A percentile compares a stretch with the other conserved stretches of the same genome.
phyloP scores from a whole-genome alignment of 192 early-diverging fungal genomes.

The Phlyctochytrium bullatum region DNA sequence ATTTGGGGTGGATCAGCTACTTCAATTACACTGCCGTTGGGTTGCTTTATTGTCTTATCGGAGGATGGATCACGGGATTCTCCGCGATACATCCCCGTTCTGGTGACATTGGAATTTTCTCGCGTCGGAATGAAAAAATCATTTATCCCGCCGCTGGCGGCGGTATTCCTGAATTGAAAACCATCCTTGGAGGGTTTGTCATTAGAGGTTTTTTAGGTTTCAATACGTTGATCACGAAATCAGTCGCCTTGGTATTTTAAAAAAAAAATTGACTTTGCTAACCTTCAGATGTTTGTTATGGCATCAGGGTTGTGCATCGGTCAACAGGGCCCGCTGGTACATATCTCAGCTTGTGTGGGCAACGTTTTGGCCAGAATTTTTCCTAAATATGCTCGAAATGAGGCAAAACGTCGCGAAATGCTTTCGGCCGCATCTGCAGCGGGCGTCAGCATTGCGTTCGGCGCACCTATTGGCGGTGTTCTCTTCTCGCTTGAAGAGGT shows the following conservation, averaged over 20 bases:
- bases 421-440: conserved; percentile 57
- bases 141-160: conserved; percentile 54
- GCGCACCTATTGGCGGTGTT: conserved; percentile 85
- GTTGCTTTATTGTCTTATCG: neutral
- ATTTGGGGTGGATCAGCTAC: neutral
- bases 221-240: conserved; percentile 79
- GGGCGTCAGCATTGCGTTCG: conserved; percentile 94
- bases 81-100: neutral
- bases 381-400: conserved; percentile 68
- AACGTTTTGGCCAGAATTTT: conserved; percentile 78
- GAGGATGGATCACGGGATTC: neutral
- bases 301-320: conserved; percentile 37
- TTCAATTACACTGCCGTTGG: neutral
- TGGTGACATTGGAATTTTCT: neutral
- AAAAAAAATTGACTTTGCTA: neutral
- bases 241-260: conserved; percentile 64
- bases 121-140: neutral
- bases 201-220: conserved; percentile 83
- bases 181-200: conserved; percentile 89
- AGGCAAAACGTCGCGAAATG: conserved; percentile 50
- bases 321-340: conserved; percentile 81
- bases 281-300: conserved; percentile 26
- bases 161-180: conserved; percentile 83
- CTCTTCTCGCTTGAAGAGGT: conserved; percentile 77
- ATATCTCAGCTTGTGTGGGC: conserved; percentile 85